Evolutionary conservation across 495 filamentous ascomycete genomes (phyloP).

Genomic region (Bacidia rubella): DNA sequence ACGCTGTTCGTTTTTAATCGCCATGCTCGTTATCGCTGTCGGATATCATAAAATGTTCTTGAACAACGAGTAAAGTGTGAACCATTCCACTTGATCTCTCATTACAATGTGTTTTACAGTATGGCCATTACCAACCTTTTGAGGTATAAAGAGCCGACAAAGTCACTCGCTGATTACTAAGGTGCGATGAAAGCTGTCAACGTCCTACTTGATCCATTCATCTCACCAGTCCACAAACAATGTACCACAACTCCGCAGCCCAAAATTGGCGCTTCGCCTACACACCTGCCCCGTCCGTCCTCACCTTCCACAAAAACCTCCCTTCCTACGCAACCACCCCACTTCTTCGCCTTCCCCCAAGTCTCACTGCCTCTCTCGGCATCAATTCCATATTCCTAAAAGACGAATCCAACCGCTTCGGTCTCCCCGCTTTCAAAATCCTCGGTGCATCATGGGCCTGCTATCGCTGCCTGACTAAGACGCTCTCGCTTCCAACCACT

Average conservation of each 20-base stretch:
- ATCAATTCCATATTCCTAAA: slow-evolving; percentile 45
- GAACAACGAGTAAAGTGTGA: too few relatives aligned
- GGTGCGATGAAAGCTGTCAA: too few relatives aligned
- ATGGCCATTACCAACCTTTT: too few relatives aligned
- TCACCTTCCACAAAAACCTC: slow-evolving; percentile 37
- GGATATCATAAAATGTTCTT: too few relatives aligned
- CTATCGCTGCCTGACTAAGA: slow-evolving; percentile 37
- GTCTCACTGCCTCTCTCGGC: slow-evolving; percentile 40
- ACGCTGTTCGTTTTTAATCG: too few relatives aligned
- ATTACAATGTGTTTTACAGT: not conserved
- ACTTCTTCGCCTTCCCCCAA: slow-evolving; percentile 33
- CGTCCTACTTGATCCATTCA: too few relatives aligned
- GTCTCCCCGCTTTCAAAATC: slow-evolving; percentile 64
- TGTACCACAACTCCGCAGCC: slow-evolving; percentile 11
- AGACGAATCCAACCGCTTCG: slow-evolving; percentile 43
- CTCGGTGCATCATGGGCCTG: slow-evolving; percentile 64
- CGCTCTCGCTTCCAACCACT: slow-evolving; percentile 27
- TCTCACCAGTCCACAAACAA: too few relatives aligned
- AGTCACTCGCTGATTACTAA: too few relatives aligned
- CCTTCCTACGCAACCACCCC: slow-evolving; percentile 35
- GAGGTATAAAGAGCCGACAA: too few relatives aligned
- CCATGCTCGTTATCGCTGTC: too few relatives aligned
- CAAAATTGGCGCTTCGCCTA: not conserved
- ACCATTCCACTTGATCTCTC: too few relatives aligned
- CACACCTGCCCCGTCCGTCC: not conserved